These are phyloP conservation scores for Mycena rebaudengoi DNA, from an alignment of 768 basidiomycete species.

Conservation along the genomic window DNA sequence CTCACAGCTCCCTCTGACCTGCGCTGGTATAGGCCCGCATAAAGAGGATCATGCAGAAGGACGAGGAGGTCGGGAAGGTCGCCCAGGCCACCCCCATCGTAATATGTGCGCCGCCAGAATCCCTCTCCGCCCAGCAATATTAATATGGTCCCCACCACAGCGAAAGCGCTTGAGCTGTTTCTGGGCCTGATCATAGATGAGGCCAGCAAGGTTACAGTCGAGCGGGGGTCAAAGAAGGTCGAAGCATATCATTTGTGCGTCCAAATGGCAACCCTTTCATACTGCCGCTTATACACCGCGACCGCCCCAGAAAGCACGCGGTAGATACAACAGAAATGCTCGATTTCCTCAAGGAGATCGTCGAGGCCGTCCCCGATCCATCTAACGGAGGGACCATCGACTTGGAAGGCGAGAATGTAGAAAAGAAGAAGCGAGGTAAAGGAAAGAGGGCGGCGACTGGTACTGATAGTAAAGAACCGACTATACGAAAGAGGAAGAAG, in stretches of 20 bases:
- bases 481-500: slow-evolving; percentile 49
- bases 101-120: slow-evolving; percentile 72
- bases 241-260: slow-evolving; percentile 94
- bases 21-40: slow-evolving; percentile 79
- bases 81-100: slow-evolving; percentile 96
- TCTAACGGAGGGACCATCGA: slow-evolving; percentile 84
- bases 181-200: slow-evolving; percentile 85
- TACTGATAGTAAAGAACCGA: slow-evolving; percentile 51
- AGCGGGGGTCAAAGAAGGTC: slow-evolving; percentile 86
- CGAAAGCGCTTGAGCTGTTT: slow-evolving; percentile 95
- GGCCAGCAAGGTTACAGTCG: slow-evolving; percentile 78
- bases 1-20: not conserved
- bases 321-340: slow-evolving; percentile 88
- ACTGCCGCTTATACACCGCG: not conserved
- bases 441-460: slow-evolving; percentile 56
- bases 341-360: slow-evolving; percentile 94
- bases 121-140: not conserved
- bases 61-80: slow-evolving; percentile 98
- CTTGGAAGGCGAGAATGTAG: slow-evolving; percentile 66
- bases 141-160: slow-evolving; percentile 49
- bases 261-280: no score
- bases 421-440: slow-evolving; percentile 70
- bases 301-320: slow-evolving; percentile 82
- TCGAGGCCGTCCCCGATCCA: slow-evolving; percentile 86
- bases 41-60: slow-evolving; percentile 99